A percentile compares a stretch with the other conserved stretches of the same genome.
Evolutionary conservation across 257 asterid species (phyloP).

Genomic region (Parsonsia alboflavescens): DNA sequence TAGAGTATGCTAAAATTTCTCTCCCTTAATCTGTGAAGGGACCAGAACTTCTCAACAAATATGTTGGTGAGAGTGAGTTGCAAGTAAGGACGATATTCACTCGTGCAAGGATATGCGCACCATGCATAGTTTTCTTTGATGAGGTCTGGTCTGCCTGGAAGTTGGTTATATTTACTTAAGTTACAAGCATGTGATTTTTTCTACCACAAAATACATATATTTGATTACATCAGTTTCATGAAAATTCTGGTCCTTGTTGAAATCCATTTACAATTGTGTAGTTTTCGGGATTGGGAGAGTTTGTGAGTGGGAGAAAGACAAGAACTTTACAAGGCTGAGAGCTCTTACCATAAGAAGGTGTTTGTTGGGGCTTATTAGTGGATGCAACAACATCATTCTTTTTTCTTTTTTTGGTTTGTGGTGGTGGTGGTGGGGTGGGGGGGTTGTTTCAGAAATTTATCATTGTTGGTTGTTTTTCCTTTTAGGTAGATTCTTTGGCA

Average conservation of each 20-base stretch:
- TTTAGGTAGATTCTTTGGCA: slow-evolving; percentile 79
- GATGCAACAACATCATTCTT: not conserved
- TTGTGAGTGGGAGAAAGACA: not conserved
- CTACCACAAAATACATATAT: not conserved
- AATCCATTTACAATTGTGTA: not conserved
- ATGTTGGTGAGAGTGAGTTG: slow-evolving; percentile 94
- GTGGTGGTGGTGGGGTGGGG: too few species aligned
- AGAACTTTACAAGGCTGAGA: not conserved
- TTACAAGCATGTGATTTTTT: not conserved
- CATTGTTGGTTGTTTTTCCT: not conserved
- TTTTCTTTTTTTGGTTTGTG: too few species aligned
- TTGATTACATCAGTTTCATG: not conserved
- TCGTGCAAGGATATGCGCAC: slow-evolving; percentile 92
- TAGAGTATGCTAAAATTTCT: slow-evolving; percentile 1
- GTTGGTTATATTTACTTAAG: not conserved
- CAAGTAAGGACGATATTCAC: slow-evolving; percentile 70
- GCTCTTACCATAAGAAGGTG: not conserved
- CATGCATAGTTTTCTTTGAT: slow-evolving; percentile 92
- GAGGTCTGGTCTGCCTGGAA: slow-evolving; percentile 64
- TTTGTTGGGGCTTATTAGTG: not conserved
- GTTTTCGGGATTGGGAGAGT: not conserved
- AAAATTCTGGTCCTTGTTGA: not conserved
- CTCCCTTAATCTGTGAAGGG: slow-evolving; percentile 46
- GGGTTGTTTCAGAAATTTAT: not conserved
- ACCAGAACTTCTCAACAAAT: slow-evolving; percentile 79